A percentile compares a stretch with the other conserved stretches of the same genome.
These are phyloP conservation scores for Jaminaea rosea DNA, from an alignment of 1,284 basidiomycete genomes.

Conservation along the genomic window DNA sequence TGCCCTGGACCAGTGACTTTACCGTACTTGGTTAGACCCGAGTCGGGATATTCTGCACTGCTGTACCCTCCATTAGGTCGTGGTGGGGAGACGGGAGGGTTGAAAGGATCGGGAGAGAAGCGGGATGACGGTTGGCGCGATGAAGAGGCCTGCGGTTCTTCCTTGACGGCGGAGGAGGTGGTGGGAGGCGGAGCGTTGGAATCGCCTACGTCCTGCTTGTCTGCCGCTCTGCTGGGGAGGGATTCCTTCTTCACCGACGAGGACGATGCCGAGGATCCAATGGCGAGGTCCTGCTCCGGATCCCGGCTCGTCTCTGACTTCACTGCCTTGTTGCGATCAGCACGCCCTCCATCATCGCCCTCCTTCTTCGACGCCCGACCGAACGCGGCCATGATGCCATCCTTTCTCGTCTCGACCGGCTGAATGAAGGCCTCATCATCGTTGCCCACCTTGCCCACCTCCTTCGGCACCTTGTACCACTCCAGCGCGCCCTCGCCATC, in stretches of 20 bases:
- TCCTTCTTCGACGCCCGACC: constrained; percentile 53
- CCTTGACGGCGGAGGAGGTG: constrained; percentile 52
- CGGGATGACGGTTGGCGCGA: constrained; percentile 3
- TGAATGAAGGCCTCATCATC: constrained; percentile 74
- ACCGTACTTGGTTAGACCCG: background rate
- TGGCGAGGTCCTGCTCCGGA: constrained; percentile 48
- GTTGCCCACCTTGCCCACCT: constrained; percentile 80
- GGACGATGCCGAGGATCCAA: background rate
- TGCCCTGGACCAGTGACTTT: background rate
- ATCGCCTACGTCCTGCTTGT: background rate
- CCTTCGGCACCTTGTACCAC: constrained; percentile 80
- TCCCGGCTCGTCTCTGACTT: background rate
- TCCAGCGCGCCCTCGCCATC: constrained; percentile 55
- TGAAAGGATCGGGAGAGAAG: constrained; percentile 31
- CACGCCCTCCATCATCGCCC: too few species aligned
- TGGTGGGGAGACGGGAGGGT: constrained; percentile 24
- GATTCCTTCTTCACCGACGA: constrained; percentile 4
- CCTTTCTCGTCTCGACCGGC: constrained; percentile 67
- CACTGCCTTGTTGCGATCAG: constrained; percentile 1
- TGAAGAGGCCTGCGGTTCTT: constrained; percentile 50
- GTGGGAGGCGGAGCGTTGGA: background rate
- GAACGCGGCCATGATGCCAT: constrained; percentile 83
- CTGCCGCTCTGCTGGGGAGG: too few species aligned
- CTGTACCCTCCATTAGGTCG: constrained; percentile 21
- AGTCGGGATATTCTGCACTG: background rate